Evolutionary conservation across 169 alveolate genomes (phyloP), one percentile per base, ranked within the genome.

Genomic region (Eimeria acervulina): DNA sequence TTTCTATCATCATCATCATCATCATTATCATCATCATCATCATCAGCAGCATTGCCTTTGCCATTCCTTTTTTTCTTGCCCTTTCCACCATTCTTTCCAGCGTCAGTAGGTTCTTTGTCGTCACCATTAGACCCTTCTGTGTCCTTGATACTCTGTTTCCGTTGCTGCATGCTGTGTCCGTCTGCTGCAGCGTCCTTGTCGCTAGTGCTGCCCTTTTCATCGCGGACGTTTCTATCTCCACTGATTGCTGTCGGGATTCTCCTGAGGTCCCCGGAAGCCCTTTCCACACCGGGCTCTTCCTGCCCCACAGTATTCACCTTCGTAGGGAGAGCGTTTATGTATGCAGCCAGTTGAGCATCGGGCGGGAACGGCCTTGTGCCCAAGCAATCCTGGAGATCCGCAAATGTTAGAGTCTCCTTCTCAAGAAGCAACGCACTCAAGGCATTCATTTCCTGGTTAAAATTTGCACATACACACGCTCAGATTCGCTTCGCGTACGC

Each of bases 311-410:
- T 42, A 44, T 28, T 78, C 59, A 55, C 90, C 72, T 66, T 51
- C 72, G 95, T 92, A 15, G 95, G 95, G 40, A 92, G 84, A 8
- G 95, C 95, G 38, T 92, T 44, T 5, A 92, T 52, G 81, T 92
- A 92, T 5, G 95, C 95, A 55, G 95, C 95, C 85, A 92, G 76
- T 92, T 92, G 95, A 28, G 95, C 88, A 28, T 92, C 95, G 10
- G 92, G 92, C 47, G 95, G 94, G 36, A 68, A 96, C 33, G 98
- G 98, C 7, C 99, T 84, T 84, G 95, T 98, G 21, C 99, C 99
- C 31, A 98, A 97, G 76, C 98, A 97, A 83, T 97, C 96, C 44
- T 97, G 98, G 23, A 98, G 97, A 88, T 98, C 99, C 59, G 97
- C 96, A 96, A 97, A 97, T 23, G 98, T 97, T 31, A 98, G 90